Percentiles rank a stretch among this genome's conserved stretches.
These are phyloP conservation scores for Syncephalastrum contaminatum DNA, from an alignment of 371 early-diverging fungal genomes.

Conservation along the genomic window DNA sequence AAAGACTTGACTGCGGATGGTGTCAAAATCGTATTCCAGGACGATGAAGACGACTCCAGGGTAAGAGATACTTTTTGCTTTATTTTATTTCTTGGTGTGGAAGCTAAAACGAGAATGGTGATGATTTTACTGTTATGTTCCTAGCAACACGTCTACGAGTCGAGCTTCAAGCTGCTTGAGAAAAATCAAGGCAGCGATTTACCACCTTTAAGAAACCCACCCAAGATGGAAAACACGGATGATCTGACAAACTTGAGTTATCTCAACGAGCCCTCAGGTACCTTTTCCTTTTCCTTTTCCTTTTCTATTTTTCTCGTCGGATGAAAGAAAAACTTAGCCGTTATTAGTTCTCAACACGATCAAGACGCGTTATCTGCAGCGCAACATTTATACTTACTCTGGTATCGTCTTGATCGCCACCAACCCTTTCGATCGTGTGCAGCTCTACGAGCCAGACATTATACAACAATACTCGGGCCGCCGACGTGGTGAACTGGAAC, in stretches of 20 bases:
- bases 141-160: conserved; percentile 73
- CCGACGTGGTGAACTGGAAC: conserved; percentile 92
- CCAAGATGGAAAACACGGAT: conserved; percentile 84
- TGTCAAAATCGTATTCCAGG: conserved; percentile 63
- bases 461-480: conserved; percentile 93
- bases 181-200: conserved; percentile 66
- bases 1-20: conserved; percentile 57
- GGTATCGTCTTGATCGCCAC: conserved; percentile 98
- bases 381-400: conserved; percentile 98
- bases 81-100: neutral
- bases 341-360: conserved; percentile 83
- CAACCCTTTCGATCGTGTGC: conserved; percentile 95
- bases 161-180: conserved; percentile 66
- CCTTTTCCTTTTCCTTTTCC: conserved; percentile 2
- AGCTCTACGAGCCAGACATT: conserved; percentile 85
- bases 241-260: conserved; percentile 91
- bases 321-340: neutral
- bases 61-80: neutral
- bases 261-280: conserved; percentile 89
- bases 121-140: neutral
- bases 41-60: conserved; percentile 53
- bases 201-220: conserved; percentile 91
- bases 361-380: conserved; percentile 80
- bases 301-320: neutral
- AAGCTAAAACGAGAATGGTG: conserved; percentile 4